These are phyloP conservation scores for Colletotrichum sp. DNA, from an alignment of 2,329 filamentous ascomycete genomes.

Conservation along the genomic window DNA sequence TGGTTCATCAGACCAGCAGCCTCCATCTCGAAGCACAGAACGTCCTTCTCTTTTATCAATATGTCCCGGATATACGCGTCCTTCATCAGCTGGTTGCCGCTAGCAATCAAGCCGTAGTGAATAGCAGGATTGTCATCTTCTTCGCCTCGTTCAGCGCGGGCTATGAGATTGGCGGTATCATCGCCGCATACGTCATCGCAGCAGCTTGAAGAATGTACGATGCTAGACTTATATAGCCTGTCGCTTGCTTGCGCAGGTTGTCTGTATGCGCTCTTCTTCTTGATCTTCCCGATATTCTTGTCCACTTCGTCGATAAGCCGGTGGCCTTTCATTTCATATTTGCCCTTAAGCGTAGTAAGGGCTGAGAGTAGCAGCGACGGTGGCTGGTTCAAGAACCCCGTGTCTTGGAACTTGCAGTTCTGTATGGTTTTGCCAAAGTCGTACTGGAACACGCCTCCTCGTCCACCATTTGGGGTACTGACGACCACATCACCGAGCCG, in stretches of 20 bases:
- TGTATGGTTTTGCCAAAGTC: conserved; percentile 20
- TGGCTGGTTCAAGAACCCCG: background rate
- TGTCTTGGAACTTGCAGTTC: background rate
- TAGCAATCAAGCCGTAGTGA: background rate
- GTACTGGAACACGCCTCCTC: conserved; percentile 12
- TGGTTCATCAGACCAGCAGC: background rate
- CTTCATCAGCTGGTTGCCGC: background rate
- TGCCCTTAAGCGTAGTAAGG: background rate
- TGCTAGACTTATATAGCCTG: background rate
- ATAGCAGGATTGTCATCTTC: background rate
- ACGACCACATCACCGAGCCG: conserved; percentile 22
- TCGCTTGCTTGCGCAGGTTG: background rate
- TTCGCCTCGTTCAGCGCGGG: background rate
- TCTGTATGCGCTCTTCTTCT: background rate
- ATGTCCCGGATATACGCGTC: background rate
- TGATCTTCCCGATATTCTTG: background rate
- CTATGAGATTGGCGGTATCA: background rate
- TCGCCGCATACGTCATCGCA: background rate
- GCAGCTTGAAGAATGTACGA: background rate
- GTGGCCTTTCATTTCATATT: background rate
- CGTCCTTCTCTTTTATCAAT: background rate
- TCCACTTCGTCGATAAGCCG: background rate
- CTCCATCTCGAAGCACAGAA: background rate
- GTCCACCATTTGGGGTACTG: background rate
- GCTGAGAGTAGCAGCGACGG: background rate